Percentiles rank a stretch among this genome's conserved stretches.
phyloP scores from a whole-genome alignment of 1,284 basidiomycete genomes.

The Trichosporon sp. region DNA sequence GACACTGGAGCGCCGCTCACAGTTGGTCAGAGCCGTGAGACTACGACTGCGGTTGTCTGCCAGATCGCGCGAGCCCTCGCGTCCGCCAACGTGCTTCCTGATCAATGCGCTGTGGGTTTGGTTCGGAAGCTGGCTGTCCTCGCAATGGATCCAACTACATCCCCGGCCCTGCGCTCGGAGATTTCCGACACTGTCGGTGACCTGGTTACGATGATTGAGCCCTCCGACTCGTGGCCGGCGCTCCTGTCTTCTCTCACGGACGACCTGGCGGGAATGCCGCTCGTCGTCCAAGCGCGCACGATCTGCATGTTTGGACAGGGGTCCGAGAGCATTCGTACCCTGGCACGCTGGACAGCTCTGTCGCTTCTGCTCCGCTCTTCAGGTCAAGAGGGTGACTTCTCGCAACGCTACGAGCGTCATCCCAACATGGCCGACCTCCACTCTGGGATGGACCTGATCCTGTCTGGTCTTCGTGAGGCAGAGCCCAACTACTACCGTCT shows the following conservation, averaged over 20 bases:
- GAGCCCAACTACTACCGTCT: slow-evolving; percentile 16
- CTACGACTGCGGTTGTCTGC: neutral
- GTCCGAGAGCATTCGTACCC: neutral
- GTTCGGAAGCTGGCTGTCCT: slow-evolving; percentile 5
- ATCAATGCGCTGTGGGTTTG: neutral
- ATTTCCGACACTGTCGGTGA: neutral
- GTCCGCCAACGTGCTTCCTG: neutral
- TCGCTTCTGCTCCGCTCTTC: neutral
- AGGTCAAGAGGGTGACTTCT: neutral
- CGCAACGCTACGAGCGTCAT: neutral
- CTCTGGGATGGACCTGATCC: slow-evolving; percentile 3
- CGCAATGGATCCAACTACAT: slow-evolving; percentile 13
- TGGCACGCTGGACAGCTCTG: neutral
- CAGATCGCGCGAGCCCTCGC: neutral
- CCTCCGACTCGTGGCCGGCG: neutral
- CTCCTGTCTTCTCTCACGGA: neutral
- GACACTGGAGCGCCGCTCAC: neutral
- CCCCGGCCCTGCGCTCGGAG: neutral
- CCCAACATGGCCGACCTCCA: neutral
- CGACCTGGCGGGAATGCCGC: neutral
- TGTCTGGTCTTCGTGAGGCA: neutral
- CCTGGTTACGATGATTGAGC: neutral
- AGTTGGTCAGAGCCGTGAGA: neutral
- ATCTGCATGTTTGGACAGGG: slow-evolving; percentile 20
- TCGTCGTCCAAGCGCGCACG: neutral